Conservation (phyloP, 371 early-diverging fungal species). For the Mucor racemosus region DNA sequence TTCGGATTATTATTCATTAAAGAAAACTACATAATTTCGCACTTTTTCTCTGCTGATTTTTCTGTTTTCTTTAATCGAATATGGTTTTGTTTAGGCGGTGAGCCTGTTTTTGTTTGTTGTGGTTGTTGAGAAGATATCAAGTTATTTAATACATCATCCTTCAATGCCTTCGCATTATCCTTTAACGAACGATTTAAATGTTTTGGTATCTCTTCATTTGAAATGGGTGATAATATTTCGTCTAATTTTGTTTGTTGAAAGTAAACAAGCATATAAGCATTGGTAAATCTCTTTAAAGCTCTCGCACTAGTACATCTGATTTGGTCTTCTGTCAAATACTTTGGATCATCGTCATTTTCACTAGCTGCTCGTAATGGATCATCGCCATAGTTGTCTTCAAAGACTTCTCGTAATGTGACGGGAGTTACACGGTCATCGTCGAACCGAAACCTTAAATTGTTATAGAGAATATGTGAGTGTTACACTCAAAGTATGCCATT, state of each 20-base stretch:
- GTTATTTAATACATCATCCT: slow-evolving; percentile 28
- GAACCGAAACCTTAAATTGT: slow-evolving; percentile 76
- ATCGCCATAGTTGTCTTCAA: slow-evolving; percentile 96
- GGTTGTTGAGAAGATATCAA: slow-evolving; percentile 18
- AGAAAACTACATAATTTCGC: slow-evolving; percentile 26
- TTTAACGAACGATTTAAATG: slow-evolving; percentile 25
- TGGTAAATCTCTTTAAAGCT: slow-evolving; percentile 26
- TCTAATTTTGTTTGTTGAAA: slow-evolving; percentile 75
- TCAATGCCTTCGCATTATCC: slow-evolving; percentile 57
- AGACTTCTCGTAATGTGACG: slow-evolving; percentile 81
- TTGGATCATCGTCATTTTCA: slow-evolving; percentile 15
- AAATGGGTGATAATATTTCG: slow-evolving; percentile 69
- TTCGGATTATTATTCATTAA: not conserved
- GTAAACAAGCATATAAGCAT: slow-evolving; percentile 96
- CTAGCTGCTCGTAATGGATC: slow-evolving; percentile 41
- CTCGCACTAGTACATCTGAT: slow-evolving; percentile 24
- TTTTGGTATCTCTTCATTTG: slow-evolving; percentile 71
- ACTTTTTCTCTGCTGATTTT: slow-evolving; percentile 26
- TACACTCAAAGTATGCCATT: not conserved
- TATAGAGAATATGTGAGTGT: not conserved
- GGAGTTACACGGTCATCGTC: slow-evolving; percentile 97
- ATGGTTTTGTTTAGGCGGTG: slow-evolving; percentile 23
- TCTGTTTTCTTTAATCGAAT: slow-evolving; percentile 25
- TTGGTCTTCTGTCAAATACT: slow-evolving; percentile 17
- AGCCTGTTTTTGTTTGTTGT: slow-evolving; percentile 16